Percentiles rank a stretch among this genome's conserved stretches.
phyloP scores from a whole-genome alignment of 345 rosid species.

The Eucalyptus fibrosa region DNA sequence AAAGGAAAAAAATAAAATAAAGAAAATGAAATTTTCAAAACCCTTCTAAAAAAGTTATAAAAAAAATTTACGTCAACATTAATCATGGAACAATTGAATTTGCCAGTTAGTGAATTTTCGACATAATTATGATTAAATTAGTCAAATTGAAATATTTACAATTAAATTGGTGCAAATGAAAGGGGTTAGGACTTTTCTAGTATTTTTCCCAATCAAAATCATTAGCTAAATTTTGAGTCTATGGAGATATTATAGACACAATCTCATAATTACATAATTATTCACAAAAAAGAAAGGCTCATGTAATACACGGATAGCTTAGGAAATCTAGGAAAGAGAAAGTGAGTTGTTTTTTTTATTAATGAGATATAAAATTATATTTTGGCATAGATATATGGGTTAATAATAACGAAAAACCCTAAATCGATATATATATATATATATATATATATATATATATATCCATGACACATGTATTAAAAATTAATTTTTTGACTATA shows the following conservation, averaged over 20 bases:
- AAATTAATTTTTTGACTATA: too few species aligned
- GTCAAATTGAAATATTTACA: too few species aligned
- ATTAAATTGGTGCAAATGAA: too few species aligned
- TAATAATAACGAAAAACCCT: accelerated
- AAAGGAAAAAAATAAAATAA: too few species aligned
- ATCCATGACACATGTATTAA: accelerated
- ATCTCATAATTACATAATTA: not conserved
- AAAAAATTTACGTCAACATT: accelerated
- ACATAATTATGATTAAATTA: too few species aligned
- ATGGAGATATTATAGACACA: not conserved
- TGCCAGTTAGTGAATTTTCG: too few species aligned
- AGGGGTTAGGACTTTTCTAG: too few species aligned
- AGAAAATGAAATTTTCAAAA: too few species aligned
- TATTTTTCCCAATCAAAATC: too few species aligned
- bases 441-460: too few species aligned
- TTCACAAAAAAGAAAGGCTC: not conserved
- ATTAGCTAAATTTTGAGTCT: not conserved
- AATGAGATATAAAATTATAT: not conserved
- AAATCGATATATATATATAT: too few species aligned
- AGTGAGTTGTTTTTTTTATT: not conserved
- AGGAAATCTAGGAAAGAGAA: not conserved
- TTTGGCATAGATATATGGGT: not conserved
- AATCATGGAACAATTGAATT: accelerated
- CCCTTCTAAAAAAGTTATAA: too few species aligned
- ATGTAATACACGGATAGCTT: not conserved